Evolutionary conservation across 1,284 basidiomycete species (phyloP).

Genomic region (Ceratobasidium sp.): DNA sequence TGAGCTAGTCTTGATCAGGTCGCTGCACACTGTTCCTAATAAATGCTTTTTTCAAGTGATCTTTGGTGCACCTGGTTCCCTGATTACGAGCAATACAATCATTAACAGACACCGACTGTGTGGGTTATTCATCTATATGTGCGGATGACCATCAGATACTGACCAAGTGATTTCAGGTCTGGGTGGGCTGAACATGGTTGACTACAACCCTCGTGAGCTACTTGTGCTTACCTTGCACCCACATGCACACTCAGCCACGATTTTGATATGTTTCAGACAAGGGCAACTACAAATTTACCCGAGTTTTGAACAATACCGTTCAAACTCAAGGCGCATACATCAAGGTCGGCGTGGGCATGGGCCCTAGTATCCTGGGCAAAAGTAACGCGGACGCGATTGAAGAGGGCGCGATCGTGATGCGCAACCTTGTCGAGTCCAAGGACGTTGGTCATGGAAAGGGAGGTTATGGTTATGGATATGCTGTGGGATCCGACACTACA

Average conservation of each 20-base stretch:
- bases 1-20: background rate
- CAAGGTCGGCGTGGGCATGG: conserved; percentile 49
- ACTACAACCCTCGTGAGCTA: conserved; percentile 47
- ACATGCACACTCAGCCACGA: background rate
- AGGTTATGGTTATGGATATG: conserved; percentile 44
- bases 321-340: conserved; percentile 47
- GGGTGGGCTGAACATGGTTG: conserved; percentile 50
- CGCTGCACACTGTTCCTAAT: conserved; percentile 2
- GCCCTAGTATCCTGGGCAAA: conserved; percentile 45
- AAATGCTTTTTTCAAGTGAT: conserved; percentile 42
- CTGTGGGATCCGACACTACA: conserved; percentile 44
- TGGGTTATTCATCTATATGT: background rate
- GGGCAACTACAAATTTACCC: conserved; percentile 48
- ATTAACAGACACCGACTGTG: conserved; percentile 46
- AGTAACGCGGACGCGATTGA: conserved; percentile 44
- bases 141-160: background rate
- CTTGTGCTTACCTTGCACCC: background rate
- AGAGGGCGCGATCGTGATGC: conserved; percentile 47
- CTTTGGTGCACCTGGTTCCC: conserved; percentile 49
- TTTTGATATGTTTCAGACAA: conserved; percentile 42
- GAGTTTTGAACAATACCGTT: conserved; percentile 49
- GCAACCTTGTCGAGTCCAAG: conserved; percentile 43
- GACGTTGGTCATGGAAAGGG: conserved; percentile 28
- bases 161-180: conserved; percentile 32
- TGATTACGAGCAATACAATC: conserved; percentile 50